These are phyloP conservation scores for Eimeria praecox DNA, from an alignment of 169 alveolate species.

Conservation along the genomic window DNA sequence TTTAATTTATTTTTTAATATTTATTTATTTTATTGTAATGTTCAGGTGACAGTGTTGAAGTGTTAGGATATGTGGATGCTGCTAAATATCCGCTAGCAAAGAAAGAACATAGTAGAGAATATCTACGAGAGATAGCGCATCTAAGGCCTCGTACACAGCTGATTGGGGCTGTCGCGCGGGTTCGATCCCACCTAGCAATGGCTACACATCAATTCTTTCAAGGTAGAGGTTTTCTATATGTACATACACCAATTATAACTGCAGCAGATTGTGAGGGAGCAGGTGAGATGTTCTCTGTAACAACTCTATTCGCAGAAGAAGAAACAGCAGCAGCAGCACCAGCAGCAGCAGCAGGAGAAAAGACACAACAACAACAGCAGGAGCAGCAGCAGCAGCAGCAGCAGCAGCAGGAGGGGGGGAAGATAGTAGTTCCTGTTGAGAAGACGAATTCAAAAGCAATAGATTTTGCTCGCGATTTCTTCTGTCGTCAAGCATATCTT, in stretches of 20 bases:
- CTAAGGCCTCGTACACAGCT: conserved; percentile 98
- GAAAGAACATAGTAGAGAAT: conserved; percentile 96
- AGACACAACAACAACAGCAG: too few species aligned
- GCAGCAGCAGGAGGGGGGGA: background rate
- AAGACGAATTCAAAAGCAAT: conserved; percentile 12
- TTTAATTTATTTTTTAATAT: too few species aligned
- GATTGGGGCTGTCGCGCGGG: conserved; percentile 96
- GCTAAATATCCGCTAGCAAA: conserved; percentile 97
- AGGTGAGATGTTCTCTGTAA: conserved; percentile 99
- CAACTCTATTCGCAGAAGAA: conserved; percentile 92
- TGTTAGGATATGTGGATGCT: conserved; percentile 94
- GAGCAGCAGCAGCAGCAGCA: too few species aligned
- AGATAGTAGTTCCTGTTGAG: background rate
- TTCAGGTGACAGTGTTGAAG: conserved; percentile 85
- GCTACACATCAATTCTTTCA: conserved; percentile 98
- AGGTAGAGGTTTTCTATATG: conserved; percentile 96
- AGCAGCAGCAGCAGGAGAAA: too few species aligned
- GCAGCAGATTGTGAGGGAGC: conserved; percentile 99
- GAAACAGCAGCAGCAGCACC: too few species aligned
- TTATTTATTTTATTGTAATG: too few species aligned
- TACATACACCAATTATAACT: conserved; percentile 99
- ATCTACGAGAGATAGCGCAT: conserved; percentile 96
- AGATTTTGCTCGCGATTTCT: conserved; percentile 96
- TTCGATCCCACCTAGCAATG: conserved; percentile 96
- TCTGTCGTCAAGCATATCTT: conserved; percentile 96